Evolutionary conservation across 768 basidiomycete genomes (phyloP), one percentile per base, ranked within the genome.

Genomic region (Leccinum fibrillosum): DNA sequence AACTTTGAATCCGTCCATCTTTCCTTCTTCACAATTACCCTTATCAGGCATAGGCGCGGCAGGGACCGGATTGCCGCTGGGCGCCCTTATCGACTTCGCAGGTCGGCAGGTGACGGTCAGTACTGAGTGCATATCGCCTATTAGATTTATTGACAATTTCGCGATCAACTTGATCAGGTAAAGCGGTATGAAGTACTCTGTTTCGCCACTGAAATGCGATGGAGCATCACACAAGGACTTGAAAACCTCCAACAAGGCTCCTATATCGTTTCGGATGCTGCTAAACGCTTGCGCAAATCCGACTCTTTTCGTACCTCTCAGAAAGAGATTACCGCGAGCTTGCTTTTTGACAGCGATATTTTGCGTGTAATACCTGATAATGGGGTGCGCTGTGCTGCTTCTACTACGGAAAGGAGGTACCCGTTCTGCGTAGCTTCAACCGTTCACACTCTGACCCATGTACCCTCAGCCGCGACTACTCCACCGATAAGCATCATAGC

Each of bases 171-270:
- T n/a, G 35, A 15, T 30, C 32, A 70, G 69, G 64, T 66, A 21
- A 66, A 63, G 30, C 62, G 48, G 2, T 70, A 72, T 55, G 70
- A 72, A 49, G 63, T 70, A 35, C 69, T 70, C 45, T 72, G 69
- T 49, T 72, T 70, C 19, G 70, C 71, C 1, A 54, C 28, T 4
- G 49, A 55, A 45, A 68, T 70, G 69, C 60, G 66, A 54, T 70
- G 69, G 70, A 55, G 21, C 4, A 49, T 70, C 11, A 30, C 39
- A 4, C 37, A 53, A 42, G 56, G 48, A n/a, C 52, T 5, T 5
- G 52, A 59, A 32, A 1, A 10, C 15, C 7, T 60, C 19, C 62
- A 68, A 34, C 69, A 69, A 57, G 54, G 66, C 30, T 62, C 66
- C 30, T 49, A 58, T 32, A 21, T 70, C 11, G 39, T 62, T n/a